Percentiles rank a stretch among this genome's conserved stretches.
phyloP scores from a whole-genome alignment of 2,329 filamentous ascomycete species.

The Leptographium lundbergii region DNA sequence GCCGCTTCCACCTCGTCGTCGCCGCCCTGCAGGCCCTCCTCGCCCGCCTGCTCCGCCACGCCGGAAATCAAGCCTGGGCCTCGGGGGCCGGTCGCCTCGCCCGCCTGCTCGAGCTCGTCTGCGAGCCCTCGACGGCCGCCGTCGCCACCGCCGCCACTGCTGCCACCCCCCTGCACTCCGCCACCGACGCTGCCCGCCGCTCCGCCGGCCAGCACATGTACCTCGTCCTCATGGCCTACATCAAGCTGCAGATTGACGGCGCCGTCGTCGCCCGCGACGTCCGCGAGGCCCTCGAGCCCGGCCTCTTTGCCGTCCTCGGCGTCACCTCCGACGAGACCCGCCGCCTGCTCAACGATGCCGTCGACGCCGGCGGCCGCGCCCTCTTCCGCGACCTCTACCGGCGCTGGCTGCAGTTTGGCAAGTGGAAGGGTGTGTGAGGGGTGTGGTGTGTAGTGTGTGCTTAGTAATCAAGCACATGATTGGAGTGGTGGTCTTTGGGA shows the following conservation, averaged over 20 bases:
- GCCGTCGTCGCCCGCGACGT: slow-evolving; percentile 33
- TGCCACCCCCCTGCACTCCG: slow-evolving; percentile 34
- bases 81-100: slow-evolving; percentile 34
- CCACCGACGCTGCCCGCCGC: slow-evolving; percentile 47
- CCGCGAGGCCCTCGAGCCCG: slow-evolving; percentile 43
- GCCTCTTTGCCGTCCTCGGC: slow-evolving; percentile 45
- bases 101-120: slow-evolving; percentile 18
- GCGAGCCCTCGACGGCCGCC: slow-evolving; percentile 44
- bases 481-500: too few relatives aligned
- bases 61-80: slow-evolving; percentile 18
- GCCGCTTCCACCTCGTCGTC: slow-evolving; percentile 47
- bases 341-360: slow-evolving; percentile 44
- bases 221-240: slow-evolving; percentile 43
- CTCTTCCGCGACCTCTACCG: slow-evolving; percentile 46
- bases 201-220: slow-evolving; percentile 51
- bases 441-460: neutral
- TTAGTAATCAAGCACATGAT: neutral
- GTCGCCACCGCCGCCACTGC: slow-evolving; percentile 23
- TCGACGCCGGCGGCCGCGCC: slow-evolving; percentile 46
- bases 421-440: slow-evolving; percentile 45
- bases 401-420: slow-evolving; percentile 49
- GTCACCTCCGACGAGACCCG: slow-evolving; percentile 42
- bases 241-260: slow-evolving; percentile 46
- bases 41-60: slow-evolving; percentile 32
- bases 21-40: slow-evolving; percentile 43